phyloP scores from a whole-genome alignment of 2,329 filamentous ascomycete species.

The Lachnellula subtilissima region DNA sequence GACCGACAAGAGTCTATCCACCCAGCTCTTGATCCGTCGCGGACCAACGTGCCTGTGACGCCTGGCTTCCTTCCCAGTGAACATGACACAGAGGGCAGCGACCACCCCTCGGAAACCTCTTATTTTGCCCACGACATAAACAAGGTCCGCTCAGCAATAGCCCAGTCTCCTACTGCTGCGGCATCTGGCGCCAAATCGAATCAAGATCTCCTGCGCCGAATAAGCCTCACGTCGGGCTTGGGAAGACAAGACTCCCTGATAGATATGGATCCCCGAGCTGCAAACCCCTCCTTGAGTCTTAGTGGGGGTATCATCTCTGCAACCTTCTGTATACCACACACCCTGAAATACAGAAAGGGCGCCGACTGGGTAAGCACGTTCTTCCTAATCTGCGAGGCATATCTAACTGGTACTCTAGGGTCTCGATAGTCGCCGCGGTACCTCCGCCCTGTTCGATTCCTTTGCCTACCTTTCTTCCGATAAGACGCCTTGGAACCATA shows the following conservation, averaged over 20 bases:
- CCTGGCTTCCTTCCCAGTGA: slow-evolving; percentile 24
- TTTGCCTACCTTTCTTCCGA: slow-evolving; percentile 84
- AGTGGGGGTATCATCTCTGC: slow-evolving; percentile 64
- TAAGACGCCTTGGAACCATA: slow-evolving; percentile 83
- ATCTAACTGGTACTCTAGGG: slow-evolving; percentile 46
- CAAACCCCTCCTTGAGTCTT: slow-evolving; percentile 52
- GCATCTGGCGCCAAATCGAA: slow-evolving; percentile 34
- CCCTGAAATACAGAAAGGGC: slow-evolving; percentile 52
- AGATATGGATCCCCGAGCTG: slow-evolving; percentile 47
- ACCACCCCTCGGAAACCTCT: slow-evolving; percentile 18
- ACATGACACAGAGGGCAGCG: slow-evolving; percentile 16
- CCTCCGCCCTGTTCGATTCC: slow-evolving; percentile 88
- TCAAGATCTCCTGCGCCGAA: slow-evolving; percentile 39
- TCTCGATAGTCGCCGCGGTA: slow-evolving; percentile 72
- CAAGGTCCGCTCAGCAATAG: slow-evolving; percentile 18
- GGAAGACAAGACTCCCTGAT: slow-evolving; percentile 41
- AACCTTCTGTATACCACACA: slow-evolving; percentile 59
- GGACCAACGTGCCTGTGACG: slow-evolving; percentile 29
- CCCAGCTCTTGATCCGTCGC: slow-evolving; percentile 23
- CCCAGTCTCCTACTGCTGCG: slow-evolving; percentile 25
- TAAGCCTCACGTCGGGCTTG: slow-evolving; percentile 34
- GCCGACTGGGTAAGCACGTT: slow-evolving; percentile 53
- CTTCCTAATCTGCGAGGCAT: not conserved
- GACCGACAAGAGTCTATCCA: slow-evolving; percentile 22
- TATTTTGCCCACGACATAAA: slow-evolving; percentile 24